These are phyloP conservation scores for Harrya chromipes DNA, from an alignment of 768 basidiomycete genomes.

Conservation along the genomic window DNA sequence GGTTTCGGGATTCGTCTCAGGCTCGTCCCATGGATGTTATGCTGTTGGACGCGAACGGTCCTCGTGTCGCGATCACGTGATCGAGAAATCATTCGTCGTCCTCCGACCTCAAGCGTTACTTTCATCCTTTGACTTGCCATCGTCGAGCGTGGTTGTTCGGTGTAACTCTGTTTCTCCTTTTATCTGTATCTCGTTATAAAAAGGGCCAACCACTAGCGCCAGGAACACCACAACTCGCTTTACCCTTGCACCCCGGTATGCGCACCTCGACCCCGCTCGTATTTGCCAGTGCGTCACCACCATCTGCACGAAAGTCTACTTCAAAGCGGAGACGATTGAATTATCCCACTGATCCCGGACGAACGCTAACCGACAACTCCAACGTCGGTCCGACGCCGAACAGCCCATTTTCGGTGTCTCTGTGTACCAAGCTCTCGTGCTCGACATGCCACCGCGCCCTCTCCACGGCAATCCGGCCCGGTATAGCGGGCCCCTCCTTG, in stretches of 20 bases:
- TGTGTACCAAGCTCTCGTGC: constrained; percentile 20
- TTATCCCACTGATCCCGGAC: constrained; percentile 12
- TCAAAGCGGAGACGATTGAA: constrained; percentile 29
- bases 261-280: constrained; percentile 13
- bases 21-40: too few species aligned
- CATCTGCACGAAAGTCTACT: constrained; percentile 15
- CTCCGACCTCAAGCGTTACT: too few species aligned
- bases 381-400: constrained; percentile 8
- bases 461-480: constrained; percentile 16
- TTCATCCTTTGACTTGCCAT: background rate
- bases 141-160: background rate
- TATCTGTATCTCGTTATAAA: too few species aligned
- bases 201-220: background rate
- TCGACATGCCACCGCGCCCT: constrained; percentile 31
- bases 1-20: too few species aligned
- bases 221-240: background rate
- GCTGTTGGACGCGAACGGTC: background rate
- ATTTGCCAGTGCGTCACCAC: constrained; percentile 1
- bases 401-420: background rate
- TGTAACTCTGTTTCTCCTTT: too few species aligned
- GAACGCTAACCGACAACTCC: constrained; percentile 19
- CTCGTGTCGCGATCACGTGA: constrained; percentile 29
- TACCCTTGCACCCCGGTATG: constrained; percentile 13
- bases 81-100: constrained; percentile 18
- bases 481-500: constrained; percentile 4